Conservation (phyloP, 169 alveolate genomes). For the Perkinsus marinus region DNA sequence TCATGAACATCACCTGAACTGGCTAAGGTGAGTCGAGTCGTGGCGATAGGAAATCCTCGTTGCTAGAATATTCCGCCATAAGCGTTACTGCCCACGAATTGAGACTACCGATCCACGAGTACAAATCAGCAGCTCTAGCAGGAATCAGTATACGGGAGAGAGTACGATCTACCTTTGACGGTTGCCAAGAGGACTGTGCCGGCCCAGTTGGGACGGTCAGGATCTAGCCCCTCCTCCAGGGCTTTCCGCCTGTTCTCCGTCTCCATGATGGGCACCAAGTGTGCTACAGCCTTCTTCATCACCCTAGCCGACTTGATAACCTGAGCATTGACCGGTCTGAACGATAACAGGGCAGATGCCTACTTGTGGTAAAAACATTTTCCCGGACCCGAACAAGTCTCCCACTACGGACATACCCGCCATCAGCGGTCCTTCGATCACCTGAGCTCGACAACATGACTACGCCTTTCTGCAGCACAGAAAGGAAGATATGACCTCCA, state of each 20-base stretch:
- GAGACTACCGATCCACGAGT: too few species aligned
- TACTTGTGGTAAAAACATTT: slow-evolving; percentile 60
- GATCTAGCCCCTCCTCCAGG: slow-evolving; percentile 15
- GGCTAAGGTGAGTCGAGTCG: too few species aligned
- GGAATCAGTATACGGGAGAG: too few species aligned
- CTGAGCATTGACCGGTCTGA: background rate
- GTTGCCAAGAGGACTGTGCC: slow-evolving; percentile 49
- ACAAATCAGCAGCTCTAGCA: too few species aligned
- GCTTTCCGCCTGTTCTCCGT: slow-evolving; percentile 18
- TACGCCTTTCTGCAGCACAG: background rate
- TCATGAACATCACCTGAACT: slow-evolving; percentile 48
- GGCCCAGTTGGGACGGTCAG: slow-evolving; percentile 24
- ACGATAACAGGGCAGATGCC: background rate
- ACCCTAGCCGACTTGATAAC: slow-evolving; percentile 50
- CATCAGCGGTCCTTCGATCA: slow-evolving; percentile 65
- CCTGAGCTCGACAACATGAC: slow-evolving; percentile 13
- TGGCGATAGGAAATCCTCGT: too few species aligned
- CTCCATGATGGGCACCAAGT: slow-evolving; percentile 53
- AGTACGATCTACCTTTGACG: slow-evolving; percentile 48
- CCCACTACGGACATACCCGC: slow-evolving; percentile 56
- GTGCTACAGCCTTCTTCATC: slow-evolving; percentile 57
- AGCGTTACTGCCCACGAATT: background rate
- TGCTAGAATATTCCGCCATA: background rate
- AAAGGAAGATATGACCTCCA: background rate
- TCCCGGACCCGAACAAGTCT: slow-evolving; percentile 52